phyloP scores from a whole-genome alignment of 352 stramenopile species.

The Pythium sukuiense region DNA sequence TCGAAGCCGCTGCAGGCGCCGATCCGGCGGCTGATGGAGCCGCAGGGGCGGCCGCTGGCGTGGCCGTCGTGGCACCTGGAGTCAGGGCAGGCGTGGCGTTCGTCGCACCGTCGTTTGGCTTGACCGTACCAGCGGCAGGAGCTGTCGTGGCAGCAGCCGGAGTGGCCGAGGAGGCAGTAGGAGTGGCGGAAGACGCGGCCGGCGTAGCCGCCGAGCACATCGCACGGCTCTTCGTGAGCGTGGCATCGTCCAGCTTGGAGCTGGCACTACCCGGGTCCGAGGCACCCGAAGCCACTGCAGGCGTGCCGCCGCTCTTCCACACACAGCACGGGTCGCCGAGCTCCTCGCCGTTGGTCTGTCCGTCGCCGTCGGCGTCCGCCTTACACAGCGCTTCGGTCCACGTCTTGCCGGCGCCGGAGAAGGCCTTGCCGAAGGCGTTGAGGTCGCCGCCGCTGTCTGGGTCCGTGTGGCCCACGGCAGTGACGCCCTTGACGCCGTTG shows the following conservation, averaged over 20 bases:
- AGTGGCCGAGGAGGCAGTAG: background rate
- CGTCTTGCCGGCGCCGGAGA: constrained; percentile 16
- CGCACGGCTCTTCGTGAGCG: constrained; percentile 15
- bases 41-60: background rate
- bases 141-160: background rate
- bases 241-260: constrained; percentile 25
- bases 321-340: constrained; percentile 56
- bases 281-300: constrained; percentile 19
- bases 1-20: background rate
- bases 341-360: constrained; percentile 58
- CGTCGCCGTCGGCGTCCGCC: constrained; percentile 50
- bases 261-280: constrained; percentile 23
- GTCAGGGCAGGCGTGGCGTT: constrained; percentile 21
- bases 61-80: background rate
- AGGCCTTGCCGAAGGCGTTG: constrained; percentile 45
- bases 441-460: constrained; percentile 9
- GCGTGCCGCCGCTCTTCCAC: constrained; percentile 28
- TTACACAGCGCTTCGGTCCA: constrained; percentile 44
- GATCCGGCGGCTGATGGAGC: background rate
- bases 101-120: constrained; percentile 16
- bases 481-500: constrained; percentile 17
- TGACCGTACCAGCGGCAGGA: constrained; percentile 19
- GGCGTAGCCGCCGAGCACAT: constrained; percentile 4
- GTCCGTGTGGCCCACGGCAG: constrained; percentile 27
- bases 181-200: background rate